Evolutionary conservation across 805 yeast genomes (phyloP), one percentile per base, ranked within the genome.

Genomic region (Candida incommunis): DNA sequence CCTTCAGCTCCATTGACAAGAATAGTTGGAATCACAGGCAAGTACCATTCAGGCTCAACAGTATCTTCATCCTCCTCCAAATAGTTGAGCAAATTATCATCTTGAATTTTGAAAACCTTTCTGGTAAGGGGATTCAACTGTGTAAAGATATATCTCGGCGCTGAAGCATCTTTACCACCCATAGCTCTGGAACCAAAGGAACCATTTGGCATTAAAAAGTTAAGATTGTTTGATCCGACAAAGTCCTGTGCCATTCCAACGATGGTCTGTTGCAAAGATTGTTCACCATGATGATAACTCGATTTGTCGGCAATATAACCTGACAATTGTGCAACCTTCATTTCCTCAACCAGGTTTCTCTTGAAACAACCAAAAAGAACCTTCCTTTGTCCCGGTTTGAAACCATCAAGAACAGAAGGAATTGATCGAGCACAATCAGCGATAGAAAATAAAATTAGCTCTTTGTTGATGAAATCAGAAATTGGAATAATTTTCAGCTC

Each of bases 121-220:
- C 82, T 70, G 0, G 97, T 83, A 43, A 92, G 70, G 26, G 80
- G 77, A 45, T 75, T 76, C 51, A 92, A 66, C 56, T 84, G 87
- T 0, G 98, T 92, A 62, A 75, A 84, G 61, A 92, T 88, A 69
- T 92, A 92, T 74, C 98, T 88, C 41, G 96, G 80, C 23, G 97
- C 96, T n/a, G 97, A 83, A 15, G 88, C 92, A 69, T 92, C 98
- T 62, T 92, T 92, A 68, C 98, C 98, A 63, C 98, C 98, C 22
- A 85, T 72, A 22, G 92, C 88, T 65, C 98, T 78, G 1, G 96
- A 80, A 73, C 98, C 98, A 60, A 92, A 92, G 26, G 86, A 80
- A 71, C 98, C 98, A 60, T 82, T 83, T 41, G 98, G 98, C 59
- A 77, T 72, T 55, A 92, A 67, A 44, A 86, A 57, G 61, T 92